Conservation (phyloP, 768 basidiomycete genomes). For the Suillus luteus region DNA sequence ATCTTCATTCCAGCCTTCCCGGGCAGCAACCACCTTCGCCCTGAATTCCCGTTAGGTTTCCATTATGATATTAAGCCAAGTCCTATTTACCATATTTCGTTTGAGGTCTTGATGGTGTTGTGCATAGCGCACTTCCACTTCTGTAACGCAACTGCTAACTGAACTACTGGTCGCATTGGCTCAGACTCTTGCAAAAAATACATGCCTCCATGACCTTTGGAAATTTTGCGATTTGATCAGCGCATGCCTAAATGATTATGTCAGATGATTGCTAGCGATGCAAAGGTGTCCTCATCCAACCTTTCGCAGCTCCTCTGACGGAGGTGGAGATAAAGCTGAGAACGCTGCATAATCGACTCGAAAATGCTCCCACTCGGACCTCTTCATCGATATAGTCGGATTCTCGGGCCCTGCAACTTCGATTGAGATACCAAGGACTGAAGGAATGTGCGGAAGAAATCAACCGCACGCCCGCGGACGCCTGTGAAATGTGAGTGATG, state of each 20-base stretch:
- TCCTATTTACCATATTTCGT: constrained; percentile 21
- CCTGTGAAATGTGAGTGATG: constrained; percentile 43
- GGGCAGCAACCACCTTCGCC: constrained; percentile 33
- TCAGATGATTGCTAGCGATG: background rate
- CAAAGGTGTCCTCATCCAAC: background rate
- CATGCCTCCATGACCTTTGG: constrained; percentile 18
- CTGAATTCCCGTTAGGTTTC: constrained; percentile 34
- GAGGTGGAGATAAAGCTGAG: constrained; percentile 2
- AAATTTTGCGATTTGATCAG: constrained; percentile 12
- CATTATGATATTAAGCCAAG: constrained; percentile 14
- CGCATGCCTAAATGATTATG: constrained; percentile 9
- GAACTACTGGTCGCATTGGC: constrained; percentile 1
- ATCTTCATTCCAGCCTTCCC: constrained; percentile 50
- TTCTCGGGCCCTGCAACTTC: constrained; percentile 24
- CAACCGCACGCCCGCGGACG: constrained; percentile 85
- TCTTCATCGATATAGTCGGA: constrained; percentile 19
- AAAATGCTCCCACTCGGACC: constrained; percentile 19
- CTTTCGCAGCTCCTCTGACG: background rate
- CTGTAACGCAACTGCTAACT: constrained; percentile 28
- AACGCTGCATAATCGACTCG: constrained; percentile 10
- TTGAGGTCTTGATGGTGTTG: constrained; percentile 11
- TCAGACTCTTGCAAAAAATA: background rate
- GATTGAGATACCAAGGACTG: background rate
- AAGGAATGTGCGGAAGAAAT: background rate
- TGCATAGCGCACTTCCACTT: constrained; percentile 27